These are phyloP conservation scores for Trichoderma sp. DNA, from an alignment of 2,329 filamentous ascomycete species.

Conservation along the genomic window DNA sequence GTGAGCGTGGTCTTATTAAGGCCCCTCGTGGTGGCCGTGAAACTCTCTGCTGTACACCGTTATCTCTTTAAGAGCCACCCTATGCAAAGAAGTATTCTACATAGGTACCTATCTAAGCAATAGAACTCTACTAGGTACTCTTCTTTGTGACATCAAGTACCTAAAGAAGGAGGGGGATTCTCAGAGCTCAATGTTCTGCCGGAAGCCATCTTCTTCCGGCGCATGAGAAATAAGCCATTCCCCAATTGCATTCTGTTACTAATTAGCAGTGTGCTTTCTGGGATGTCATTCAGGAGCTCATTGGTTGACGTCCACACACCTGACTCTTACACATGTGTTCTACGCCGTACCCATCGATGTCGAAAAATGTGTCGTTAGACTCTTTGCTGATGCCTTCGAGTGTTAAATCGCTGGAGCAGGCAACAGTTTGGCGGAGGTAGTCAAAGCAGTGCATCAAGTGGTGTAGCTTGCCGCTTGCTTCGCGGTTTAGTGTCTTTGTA, in stretches of 20 bases:
- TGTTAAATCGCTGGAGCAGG: not conserved
- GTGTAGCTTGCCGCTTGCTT: not conserved
- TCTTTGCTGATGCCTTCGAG: not conserved
- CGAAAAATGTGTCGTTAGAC: not conserved
- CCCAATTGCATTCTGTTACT: not conserved
- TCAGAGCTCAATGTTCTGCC: not conserved
- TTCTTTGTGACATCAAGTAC: too few relatives aligned
- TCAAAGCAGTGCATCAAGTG: not conserved
- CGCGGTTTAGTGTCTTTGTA: not conserved
- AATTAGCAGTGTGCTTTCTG: not conserved
- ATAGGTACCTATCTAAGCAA: too few relatives aligned
- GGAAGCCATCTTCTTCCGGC: not conserved
- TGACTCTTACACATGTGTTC: not conserved
- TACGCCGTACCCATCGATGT: not conserved
- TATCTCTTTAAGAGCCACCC: too few relatives aligned
- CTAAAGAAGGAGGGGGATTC: not conserved
- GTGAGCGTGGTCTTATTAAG: too few relatives aligned
- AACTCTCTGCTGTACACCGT: too few relatives aligned
- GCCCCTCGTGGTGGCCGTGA: too few relatives aligned
- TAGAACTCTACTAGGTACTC: too few relatives aligned
- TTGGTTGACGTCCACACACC: not conserved
- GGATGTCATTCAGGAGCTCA: not conserved
- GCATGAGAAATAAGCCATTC: not conserved
- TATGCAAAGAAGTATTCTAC: too few relatives aligned
- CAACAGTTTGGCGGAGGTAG: not conserved